phyloP scores from a whole-genome alignment of 2,329 filamentous ascomycete species.

The Colletotrichum sp. region DNA sequence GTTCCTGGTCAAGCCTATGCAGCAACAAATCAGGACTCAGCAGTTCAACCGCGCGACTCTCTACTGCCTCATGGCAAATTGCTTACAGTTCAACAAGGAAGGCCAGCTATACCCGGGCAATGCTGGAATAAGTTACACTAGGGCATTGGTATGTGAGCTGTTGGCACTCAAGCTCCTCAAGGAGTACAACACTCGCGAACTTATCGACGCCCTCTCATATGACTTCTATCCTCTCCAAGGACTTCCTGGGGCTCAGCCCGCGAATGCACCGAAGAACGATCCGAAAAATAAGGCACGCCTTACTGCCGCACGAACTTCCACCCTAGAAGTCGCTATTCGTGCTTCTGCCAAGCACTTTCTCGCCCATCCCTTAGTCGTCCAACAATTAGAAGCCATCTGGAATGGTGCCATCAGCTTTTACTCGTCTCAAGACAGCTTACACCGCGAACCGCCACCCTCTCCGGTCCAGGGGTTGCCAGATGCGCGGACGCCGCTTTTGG shows the following conservation, averaged over 20 bases:
- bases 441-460: slow-evolving; percentile 59
- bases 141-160: slow-evolving; percentile 88
- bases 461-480: slow-evolving; percentile 39
- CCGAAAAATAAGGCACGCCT: slow-evolving; percentile 50
- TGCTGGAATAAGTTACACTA: slow-evolving; percentile 81
- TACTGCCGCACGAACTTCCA: slow-evolving; percentile 80
- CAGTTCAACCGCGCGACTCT: slow-evolving; percentile 88
- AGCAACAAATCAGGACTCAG: slow-evolving; percentile 81
- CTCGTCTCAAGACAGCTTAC: slow-evolving; percentile 83
- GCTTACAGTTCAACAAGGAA: slow-evolving; percentile 91
- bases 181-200: slow-evolving; percentile 86
- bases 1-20: slow-evolving; percentile 94
- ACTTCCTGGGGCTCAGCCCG: slow-evolving; percentile 56
- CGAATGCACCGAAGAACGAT: slow-evolving; percentile 39
- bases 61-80: slow-evolving; percentile 92
- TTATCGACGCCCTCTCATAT: slow-evolving; percentile 94
- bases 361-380: slow-evolving; percentile 88
- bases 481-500: slow-evolving; percentile 57
- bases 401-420: slow-evolving; percentile 95
- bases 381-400: slow-evolving; percentile 97
- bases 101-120: slow-evolving; percentile 82
- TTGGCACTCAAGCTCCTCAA: slow-evolving; percentile 88
- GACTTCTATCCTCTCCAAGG: slow-evolving; percentile 94
- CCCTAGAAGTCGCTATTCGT: slow-evolving; percentile 90
- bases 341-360: slow-evolving; percentile 93